Percentiles rank a stretch among this genome's conserved stretches.
These are phyloP conservation scores for Colletotrichum liaoningense DNA, from an alignment of 2,329 filamentous ascomycete genomes.

Conservation along the genomic window DNA sequence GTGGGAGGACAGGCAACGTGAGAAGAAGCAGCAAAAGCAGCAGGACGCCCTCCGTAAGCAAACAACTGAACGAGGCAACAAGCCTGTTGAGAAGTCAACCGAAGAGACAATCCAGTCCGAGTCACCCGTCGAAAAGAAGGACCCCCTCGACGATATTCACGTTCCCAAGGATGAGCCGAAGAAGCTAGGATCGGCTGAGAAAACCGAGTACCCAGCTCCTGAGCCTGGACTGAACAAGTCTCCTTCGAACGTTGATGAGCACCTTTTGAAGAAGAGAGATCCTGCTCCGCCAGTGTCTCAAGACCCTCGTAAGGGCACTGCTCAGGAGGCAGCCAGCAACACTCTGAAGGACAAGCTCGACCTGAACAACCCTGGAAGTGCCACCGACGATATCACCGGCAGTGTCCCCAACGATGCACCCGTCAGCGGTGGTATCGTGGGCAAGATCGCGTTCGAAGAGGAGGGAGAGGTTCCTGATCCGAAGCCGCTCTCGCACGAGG, in stretches of 20 bases:
- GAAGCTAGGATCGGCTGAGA: conserved; percentile 28
- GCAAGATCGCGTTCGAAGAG: conserved; percentile 43
- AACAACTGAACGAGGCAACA: conserved; percentile 10
- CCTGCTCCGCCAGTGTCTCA: conserved; percentile 30
- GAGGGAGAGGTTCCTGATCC: conserved; percentile 45
- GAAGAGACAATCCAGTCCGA: neutral
- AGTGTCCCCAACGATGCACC: conserved; percentile 35
- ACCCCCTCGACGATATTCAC: conserved; percentile 22
- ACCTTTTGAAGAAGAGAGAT: conserved; percentile 29
- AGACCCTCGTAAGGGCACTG: conserved; percentile 29
- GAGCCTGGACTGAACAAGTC: conserved; percentile 31
- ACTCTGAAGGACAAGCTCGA: conserved; percentile 41
- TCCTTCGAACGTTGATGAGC: conserved; percentile 29
- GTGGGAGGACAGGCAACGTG: conserved; percentile 57
- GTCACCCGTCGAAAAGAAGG: conserved; percentile 7
- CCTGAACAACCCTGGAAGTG: conserved; percentile 34
- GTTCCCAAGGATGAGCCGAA: conserved; percentile 31
- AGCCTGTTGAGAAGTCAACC: neutral
- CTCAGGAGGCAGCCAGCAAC: conserved; percentile 36
- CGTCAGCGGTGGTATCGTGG: conserved; percentile 36
- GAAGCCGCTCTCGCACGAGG: conserved; percentile 62
- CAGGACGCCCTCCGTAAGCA: conserved; percentile 40
- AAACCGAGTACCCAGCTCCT: conserved; percentile 30
- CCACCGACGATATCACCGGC: neutral
- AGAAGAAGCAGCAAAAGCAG: conserved; percentile 44